Evolutionary conservation across 805 yeast genomes (phyloP), one percentile per base, ranked within the genome.

Genomic region (Nakazawaea molendinolei): DNA sequence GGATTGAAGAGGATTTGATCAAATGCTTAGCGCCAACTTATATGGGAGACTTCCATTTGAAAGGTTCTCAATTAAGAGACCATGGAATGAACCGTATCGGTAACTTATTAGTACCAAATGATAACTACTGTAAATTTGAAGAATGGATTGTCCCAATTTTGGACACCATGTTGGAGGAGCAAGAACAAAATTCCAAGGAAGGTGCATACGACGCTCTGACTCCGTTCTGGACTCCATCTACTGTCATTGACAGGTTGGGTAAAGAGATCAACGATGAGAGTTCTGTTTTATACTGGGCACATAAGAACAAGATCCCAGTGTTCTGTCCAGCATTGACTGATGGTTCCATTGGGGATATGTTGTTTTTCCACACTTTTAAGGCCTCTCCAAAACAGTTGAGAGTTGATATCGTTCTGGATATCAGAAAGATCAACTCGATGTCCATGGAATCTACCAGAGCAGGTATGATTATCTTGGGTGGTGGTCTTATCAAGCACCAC

Each of bases 51-150:
- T 92, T 87, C 58, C 58, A 81, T 29, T 67, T 90, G 47, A 76
- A 79, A 12, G 99, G 99, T 42, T 67, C 78, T 39, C 67, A 71
- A 32, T 71, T 92, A 44, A 78, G 99, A 60, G 95, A 86, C 34
- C 80, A 87, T 58, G 99, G 99, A 44, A 79, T 92, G 82, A 92
- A 92, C 67, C 80, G 99, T 63, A 92, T 94, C 51, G 99, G 99
- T 44, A 94, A 92, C 59, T 69, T 92, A 58, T 70, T 92, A 48
- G 97, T 92, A 35, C 99, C 99, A 39, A 92, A 92, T 57, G 98
- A 92, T 58, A 92, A 92, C 65, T 92, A 92, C 67, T 90, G 97
- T 67, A 79, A 77, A 55, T 92, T 92, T 55, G 99, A 92, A 63
- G 98, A 94, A 59, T 92, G 98, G 98, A 85, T 94, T 47, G 94